Base-by-base conservation (phyloP, 2,329 filamentous ascomycete genomes). In the Amauroascus niger region DNA sequence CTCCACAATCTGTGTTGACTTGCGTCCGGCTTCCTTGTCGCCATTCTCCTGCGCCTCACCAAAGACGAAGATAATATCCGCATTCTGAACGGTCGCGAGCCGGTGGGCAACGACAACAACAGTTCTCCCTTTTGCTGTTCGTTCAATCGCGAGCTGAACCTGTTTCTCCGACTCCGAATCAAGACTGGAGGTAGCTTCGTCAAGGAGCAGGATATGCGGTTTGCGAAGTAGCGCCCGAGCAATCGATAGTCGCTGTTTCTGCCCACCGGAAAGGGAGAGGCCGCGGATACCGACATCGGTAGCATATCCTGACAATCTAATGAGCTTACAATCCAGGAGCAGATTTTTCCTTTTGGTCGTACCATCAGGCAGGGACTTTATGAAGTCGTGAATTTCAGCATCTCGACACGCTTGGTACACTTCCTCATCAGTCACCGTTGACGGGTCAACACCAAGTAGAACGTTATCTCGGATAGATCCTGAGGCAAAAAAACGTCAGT, bases 31-130 rank as follows among this genome's bases (percentile, higher is more conserved):
- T 3, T 9, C 28, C 7, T 22, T 18, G 13, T 30, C 35, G n/a
- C 11, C 35, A 14, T 30, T 22, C 14, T 8, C 24, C 3, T 7
- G 8, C 1, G 83, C 81, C 56, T 82, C 77, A 9, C 85, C 84
- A 46, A 93, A 79, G 0, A 91, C 86, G 61, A 87, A 88, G 40
- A 90, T 90, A n/a, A 83, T 72, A 65, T 91, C 83, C 1, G 86
- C 85, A 60, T 89, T 84, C 66, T 87, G 86, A 18, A 90, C 82
- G 11, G 85, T 91, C 0, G 83, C 83, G 47, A 91, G 73, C 13
- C 87, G 76, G 65, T 91, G 87, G 1, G 87, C 87, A 9, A 93
- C 86, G 2, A 86, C 85, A 2, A 93, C 74, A 57, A 86, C 87
- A 1, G 87, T 80, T 52, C 62, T 82, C 6, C 78, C 79, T 58